These are phyloP conservation scores for Carex scoparia DNA, from an alignment of 176 grass and related monocot genomes.

Conservation along the genomic window DNA sequence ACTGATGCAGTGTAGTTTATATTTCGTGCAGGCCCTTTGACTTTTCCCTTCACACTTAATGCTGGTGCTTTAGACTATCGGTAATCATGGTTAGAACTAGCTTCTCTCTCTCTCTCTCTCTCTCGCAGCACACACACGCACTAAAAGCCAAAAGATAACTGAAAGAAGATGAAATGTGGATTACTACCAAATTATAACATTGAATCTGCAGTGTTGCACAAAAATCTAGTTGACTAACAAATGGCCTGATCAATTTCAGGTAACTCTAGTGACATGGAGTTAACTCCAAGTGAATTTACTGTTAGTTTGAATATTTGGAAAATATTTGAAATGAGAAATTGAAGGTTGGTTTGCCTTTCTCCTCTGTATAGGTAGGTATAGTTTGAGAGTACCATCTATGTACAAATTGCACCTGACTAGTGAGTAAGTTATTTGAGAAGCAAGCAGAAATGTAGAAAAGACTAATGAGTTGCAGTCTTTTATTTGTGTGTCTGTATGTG, in stretches of 20 bases:
- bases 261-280: background rate
- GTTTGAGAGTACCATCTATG: background rate
- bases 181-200: background rate
- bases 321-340: background rate
- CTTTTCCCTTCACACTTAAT: slow-evolving; percentile 66
- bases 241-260: background rate
- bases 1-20: slow-evolving; percentile 17
- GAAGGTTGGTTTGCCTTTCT: background rate
- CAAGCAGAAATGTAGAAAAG: background rate
- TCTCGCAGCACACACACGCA: too few species aligned
- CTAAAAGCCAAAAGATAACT: background rate
- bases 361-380: background rate
- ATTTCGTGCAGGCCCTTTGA: slow-evolving; percentile 57
- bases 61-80: slow-evolving; percentile 51
- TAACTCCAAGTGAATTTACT: background rate
- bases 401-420: background rate
- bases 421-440: background rate
- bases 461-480: background rate
- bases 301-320: background rate
- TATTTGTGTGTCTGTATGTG: background rate
- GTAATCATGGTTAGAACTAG: slow-evolving; percentile 27
- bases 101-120: background rate
- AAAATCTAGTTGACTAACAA: background rate
- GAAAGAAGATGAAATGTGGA: background rate
- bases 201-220: background rate